Base-by-base conservation (phyloP, 345 rosid species). In the Euphorbia tirucalli region DNA sequence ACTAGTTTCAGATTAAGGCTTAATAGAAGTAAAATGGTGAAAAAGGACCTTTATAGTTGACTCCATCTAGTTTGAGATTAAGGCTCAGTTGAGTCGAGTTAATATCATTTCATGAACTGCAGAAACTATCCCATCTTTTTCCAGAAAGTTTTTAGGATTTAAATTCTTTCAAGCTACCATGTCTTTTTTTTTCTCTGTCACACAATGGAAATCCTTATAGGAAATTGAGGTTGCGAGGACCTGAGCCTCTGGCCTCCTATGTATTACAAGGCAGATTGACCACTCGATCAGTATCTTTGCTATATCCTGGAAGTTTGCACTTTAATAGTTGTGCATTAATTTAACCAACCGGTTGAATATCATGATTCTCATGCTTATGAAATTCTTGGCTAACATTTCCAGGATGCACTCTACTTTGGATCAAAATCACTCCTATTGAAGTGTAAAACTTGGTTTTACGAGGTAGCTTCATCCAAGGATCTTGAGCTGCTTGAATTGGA, bases 361-460 rank as follows among this genome's bases (percentile, higher is more conserved):
- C 16, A 8, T 37, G 8, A 41, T 66, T 39, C 25, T 50, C 25
- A 21, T 57, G 30, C 60, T 25, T 35, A 19, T 35, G 14, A 54
- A 62, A 48, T 28, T 65, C n/a, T 28, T 62, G 39, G 7, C 15
- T 66, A n/a, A 13, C 41, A 24, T 61, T 59, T 58, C 43, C 74
- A 89, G 92, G 88, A 76, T 76, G 90, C 92, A 13, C 88, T 89
- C 74, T 89, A 75, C 77, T 89, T 86, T 76, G 95, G 95, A 5
- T 90, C 76, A 55, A 90, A 86, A 75, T 73, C 21, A 73, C 92
- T 87, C 80, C 83, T 87, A 44, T 46, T 55, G 61, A 78, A 75
- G 73, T 85, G 88, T 75, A 83, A 79, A 70, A 70, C 21, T 75
- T 88, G 92, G 87, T 70, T 83, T 59, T 71, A 62, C 16, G 61